Evolutionary conservation across 192 early-diverging fungal species (phyloP).

Genomic region (Dissophora globulifera): DNA sequence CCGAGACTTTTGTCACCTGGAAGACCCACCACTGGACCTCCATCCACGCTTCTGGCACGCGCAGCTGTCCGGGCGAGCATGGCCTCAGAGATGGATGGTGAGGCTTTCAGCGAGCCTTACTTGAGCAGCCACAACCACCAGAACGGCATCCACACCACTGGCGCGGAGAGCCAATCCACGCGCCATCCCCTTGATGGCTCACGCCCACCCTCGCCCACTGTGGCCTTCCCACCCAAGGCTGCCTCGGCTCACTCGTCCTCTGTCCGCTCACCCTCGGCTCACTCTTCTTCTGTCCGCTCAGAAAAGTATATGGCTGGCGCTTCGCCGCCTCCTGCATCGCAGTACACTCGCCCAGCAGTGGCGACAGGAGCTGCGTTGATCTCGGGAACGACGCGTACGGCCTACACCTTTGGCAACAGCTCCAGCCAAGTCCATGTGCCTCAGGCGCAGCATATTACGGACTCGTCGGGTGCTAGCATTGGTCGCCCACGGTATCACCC

Average conservation of each 20-base stretch:
- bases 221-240: conserved; percentile 9
- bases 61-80: conserved; percentile 40
- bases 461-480: conserved; percentile 46
- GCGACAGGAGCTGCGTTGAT: conserved; percentile 40
- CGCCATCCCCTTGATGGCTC: neutral
- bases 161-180: neutral
- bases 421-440: conserved; percentile 42
- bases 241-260: conserved; percentile 11
- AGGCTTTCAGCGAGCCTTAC: neutral
- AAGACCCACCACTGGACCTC: conserved; percentile 30
- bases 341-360: conserved; percentile 5
- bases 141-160: neutral
- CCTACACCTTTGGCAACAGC: conserved; percentile 38
- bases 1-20: conserved; percentile 19
- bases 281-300: neutral
- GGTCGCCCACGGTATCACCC: conserved; percentile 30
- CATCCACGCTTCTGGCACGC: conserved; percentile 37
- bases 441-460: conserved; percentile 28
- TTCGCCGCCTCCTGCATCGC: conserved; percentile 23
- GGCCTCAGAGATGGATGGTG: conserved; percentile 17
- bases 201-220: neutral
- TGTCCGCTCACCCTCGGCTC: conserved; percentile 12
- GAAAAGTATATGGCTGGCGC: conserved; percentile 16
- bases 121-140: conserved; percentile 2
- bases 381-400: conserved; percentile 37